phyloP scores from a whole-genome alignment of 176 grass and related monocot genomes.

The Oryza glumipatula region DNA sequence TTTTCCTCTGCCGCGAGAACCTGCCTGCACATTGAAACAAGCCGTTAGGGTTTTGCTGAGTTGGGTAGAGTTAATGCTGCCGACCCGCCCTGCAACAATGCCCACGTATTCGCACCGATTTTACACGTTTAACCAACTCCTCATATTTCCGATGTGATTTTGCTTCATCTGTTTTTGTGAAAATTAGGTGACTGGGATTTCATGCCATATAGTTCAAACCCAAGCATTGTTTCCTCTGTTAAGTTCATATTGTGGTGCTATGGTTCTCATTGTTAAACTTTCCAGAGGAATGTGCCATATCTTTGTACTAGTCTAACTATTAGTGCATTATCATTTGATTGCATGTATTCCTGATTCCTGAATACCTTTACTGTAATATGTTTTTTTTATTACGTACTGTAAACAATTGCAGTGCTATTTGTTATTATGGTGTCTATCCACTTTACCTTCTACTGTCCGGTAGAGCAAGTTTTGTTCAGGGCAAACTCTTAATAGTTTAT shows the following conservation, averaged over 20 bases:
- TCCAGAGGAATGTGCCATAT: not conserved
- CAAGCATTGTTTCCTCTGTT: not conserved
- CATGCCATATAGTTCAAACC: not conserved
- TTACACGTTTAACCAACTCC: not conserved
- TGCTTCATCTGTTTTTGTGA: not conserved
- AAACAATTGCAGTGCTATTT: not conserved
- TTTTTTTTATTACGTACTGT: slow-evolving; percentile 6
- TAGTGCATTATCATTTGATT: not conserved
- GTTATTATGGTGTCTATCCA: not conserved
- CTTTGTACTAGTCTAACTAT: not conserved
- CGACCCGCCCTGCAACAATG: slow-evolving; percentile 4
- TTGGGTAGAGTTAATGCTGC: not conserved
- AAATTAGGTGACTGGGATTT: not conserved
- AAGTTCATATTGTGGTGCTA: not conserved
- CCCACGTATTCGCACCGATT: not conserved
- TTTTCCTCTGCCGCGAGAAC: not conserved
- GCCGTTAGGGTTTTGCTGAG: slow-evolving; percentile 44
- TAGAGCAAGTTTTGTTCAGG: slow-evolving; percentile 3
- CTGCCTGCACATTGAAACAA: slow-evolving; percentile 20
- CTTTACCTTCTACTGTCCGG: not conserved
- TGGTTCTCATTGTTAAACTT: not conserved
- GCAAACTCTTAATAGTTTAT: not conserved
- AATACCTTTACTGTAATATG: slow-evolving; percentile 1
- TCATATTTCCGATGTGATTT: not conserved
- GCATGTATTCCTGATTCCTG: not conserved